Evolutionary conservation across 192 early-diverging fungal species (phyloP).

Genomic region (Ambispora gerdemannii): DNA sequence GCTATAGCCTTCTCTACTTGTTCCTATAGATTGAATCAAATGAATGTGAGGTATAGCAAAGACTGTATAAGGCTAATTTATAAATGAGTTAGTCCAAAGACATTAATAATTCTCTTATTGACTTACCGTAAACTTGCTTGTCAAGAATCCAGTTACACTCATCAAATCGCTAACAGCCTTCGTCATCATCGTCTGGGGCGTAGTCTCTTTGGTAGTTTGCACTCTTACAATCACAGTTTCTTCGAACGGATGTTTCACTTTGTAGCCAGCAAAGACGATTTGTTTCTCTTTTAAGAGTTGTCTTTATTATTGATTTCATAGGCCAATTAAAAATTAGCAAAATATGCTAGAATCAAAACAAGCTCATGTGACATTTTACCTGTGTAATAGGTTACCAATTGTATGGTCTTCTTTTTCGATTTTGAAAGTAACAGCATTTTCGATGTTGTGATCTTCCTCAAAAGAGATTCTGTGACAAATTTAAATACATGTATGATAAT

Average conservation of each 20-base stretch:
- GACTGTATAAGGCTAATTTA: too few species aligned
- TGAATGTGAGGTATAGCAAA: too few species aligned
- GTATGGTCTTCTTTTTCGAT: conserved; percentile 97
- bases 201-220: conserved; percentile 85
- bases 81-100: too few species aligned
- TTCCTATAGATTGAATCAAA: too few species aligned
- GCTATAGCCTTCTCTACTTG: too few species aligned
- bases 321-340: conserved; percentile 7
- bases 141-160: conserved; percentile 71
- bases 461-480: conserved; percentile 85
- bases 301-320: too few species aligned
- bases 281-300: conserved; percentile 86
- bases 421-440: conserved; percentile 92
- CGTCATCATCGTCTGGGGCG: conserved; percentile 75
- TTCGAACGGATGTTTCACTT: conserved; percentile 93
- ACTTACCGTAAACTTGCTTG: conserved; percentile 74
- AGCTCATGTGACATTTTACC: conserved; percentile 56
- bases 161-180: conserved; percentile 78
- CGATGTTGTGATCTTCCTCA: conserved; percentile 83
- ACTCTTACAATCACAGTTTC: conserved; percentile 88
- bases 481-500: too few species aligned
- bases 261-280: conserved; percentile 97
- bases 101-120: too few species aligned
- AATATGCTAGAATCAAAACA: not conserved
- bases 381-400: conserved; percentile 88